These are phyloP conservation scores for Larix kaempferi DNA, from an alignment of 75 land plant genomes.

Conservation along the genomic window DNA sequence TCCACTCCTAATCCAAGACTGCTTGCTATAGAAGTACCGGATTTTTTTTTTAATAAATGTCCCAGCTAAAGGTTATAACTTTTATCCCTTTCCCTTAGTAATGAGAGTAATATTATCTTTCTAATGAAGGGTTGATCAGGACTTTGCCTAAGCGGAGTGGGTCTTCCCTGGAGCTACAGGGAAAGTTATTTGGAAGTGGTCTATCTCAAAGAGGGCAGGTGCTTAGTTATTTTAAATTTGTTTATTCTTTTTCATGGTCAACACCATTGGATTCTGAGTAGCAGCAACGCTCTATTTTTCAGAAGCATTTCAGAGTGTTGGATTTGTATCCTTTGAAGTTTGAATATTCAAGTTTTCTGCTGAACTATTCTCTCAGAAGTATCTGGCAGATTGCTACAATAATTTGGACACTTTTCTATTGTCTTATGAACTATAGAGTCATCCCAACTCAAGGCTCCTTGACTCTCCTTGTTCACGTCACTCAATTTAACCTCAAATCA, in stretches of 20 bases:
- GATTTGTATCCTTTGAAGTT: not conserved
- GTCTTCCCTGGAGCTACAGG: not conserved
- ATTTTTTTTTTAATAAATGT: no score
- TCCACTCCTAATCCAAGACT: no score
- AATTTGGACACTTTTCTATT: not conserved
- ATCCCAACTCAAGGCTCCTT: not conserved
- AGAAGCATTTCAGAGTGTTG: not conserved
- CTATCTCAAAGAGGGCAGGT: not conserved
- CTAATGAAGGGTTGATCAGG: no score
- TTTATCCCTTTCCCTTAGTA: no score
- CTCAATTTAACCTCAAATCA: not conserved
- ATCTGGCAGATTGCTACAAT: not conserved
- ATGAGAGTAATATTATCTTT: no score
- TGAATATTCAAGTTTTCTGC: not conserved
- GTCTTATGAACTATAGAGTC: not conserved
- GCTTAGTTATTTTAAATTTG: not conserved
- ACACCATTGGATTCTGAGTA: not conserved
- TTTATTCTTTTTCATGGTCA: not conserved
- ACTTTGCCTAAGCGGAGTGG: not conserved
- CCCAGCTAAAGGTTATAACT: no score
- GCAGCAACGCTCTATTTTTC: not conserved
- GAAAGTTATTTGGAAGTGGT: not conserved
- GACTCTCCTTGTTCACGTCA: not conserved
- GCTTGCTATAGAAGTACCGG: no score
- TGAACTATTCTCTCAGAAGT: not conserved